Percentiles rank a stretch among this genome's conserved stretches.
These are phyloP conservation scores for Mycena sanguinolenta DNA, from an alignment of 768 basidiomycete genomes.

Conservation along the genomic window DNA sequence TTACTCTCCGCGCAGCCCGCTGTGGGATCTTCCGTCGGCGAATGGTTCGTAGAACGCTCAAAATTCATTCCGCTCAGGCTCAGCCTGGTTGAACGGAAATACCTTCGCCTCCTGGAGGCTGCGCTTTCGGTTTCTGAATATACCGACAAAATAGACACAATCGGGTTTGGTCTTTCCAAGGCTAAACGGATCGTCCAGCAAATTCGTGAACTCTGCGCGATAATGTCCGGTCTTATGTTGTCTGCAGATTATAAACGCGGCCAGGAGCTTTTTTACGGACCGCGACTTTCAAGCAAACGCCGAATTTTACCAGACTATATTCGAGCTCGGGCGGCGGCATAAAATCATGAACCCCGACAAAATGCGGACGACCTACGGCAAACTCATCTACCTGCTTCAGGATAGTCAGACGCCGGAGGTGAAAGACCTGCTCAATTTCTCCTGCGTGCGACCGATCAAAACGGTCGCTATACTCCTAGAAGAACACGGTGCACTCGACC, in stretches of 20 bases:
- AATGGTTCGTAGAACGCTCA: conserved; percentile 88
- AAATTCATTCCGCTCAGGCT: conserved; percentile 87
- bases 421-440: conserved; percentile 82
- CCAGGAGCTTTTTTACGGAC: conserved; percentile 87
- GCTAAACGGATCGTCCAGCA: conserved; percentile 91
- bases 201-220: conserved; percentile 89
- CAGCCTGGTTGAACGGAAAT: conserved; percentile 83
- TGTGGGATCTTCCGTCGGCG: conserved; percentile 74
- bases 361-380: conserved; percentile 91
- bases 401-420: conserved; percentile 90
- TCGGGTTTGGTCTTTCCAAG: conserved; percentile 83
- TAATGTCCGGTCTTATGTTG: conserved; percentile 86
- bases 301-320: conserved; percentile 83
- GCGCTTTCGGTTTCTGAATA: conserved; percentile 89
- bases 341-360: conserved; percentile 96
- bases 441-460: conserved; percentile 82
- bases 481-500: conserved; percentile 69
- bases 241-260: conserved; percentile 90
- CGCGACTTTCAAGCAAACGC: conserved; percentile 86
- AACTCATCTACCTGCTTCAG: conserved; percentile 88
- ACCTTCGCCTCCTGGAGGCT: conserved; percentile 86
- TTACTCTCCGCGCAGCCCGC: conserved; percentile 68
- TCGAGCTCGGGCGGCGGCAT: conserved; percentile 86
- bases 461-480: conserved; percentile 81
- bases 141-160: conserved; percentile 90